Evolutionary conservation across 768 basidiomycete genomes (phyloP).

Genomic region (Rossbeevera mucosa): DNA sequence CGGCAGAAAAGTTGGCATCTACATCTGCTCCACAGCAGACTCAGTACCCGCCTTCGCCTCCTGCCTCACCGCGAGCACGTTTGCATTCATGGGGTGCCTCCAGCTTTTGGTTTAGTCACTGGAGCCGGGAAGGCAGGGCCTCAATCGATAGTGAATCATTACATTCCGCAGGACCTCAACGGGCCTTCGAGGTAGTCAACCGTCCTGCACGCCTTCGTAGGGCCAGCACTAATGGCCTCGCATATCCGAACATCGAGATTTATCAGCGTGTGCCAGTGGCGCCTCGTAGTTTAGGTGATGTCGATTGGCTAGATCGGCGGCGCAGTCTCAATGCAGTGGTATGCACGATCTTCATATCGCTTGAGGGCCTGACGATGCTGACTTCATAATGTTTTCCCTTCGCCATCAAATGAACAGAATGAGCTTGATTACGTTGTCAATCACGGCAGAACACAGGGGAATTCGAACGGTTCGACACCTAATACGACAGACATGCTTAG

Average conservation of each 20-base stretch:
- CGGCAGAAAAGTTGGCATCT: slow-evolving; percentile 38
- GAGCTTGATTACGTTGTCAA: slow-evolving; percentile 69
- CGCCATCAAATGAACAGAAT: slow-evolving; percentile 41
- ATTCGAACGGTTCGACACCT: slow-evolving; percentile 41
- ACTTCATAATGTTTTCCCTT: slow-evolving; percentile 14
- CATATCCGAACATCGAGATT: slow-evolving; percentile 40
- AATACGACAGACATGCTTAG: slow-evolving; percentile 49
- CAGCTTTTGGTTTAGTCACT: slow-evolving; percentile 34
- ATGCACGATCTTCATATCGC: slow-evolving; percentile 29
- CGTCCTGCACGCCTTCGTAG: slow-evolving; percentile 50
- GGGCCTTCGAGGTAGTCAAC: slow-evolving; percentile 48
- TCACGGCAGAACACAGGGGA: slow-evolving; percentile 43
- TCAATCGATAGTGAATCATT: slow-evolving; percentile 39
- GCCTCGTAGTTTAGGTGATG: slow-evolving; percentile 58
- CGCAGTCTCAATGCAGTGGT: slow-evolving; percentile 70
- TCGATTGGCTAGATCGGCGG: slow-evolving; percentile 75
- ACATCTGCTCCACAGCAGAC: slow-evolving; percentile 25
- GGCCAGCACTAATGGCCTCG: slow-evolving; percentile 42
- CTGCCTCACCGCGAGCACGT: slow-evolving; percentile 30
- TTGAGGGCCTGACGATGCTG: slow-evolving; percentile 17
- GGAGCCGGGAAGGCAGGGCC: slow-evolving; percentile 33
- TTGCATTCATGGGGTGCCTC: slow-evolving; percentile 38
- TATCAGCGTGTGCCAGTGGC: slow-evolving; percentile 43
- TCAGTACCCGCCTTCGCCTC: slow-evolving; percentile 30
- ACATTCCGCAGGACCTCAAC: slow-evolving; percentile 33